These are phyloP conservation scores for Wickerhamomyces ciferrii DNA, from an alignment of 805 yeast species.

Conservation along the genomic window DNA sequence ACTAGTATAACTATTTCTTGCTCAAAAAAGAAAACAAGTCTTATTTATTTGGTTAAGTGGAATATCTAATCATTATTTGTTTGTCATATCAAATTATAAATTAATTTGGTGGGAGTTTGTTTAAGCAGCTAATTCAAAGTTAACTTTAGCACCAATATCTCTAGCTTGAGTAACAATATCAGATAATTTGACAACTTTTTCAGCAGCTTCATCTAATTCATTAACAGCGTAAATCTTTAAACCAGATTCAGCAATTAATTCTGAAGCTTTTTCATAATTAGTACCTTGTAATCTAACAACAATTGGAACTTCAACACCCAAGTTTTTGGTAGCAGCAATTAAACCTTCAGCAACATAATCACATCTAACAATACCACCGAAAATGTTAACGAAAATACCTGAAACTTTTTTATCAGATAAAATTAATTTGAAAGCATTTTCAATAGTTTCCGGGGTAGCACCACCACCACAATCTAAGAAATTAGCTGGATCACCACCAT, in stretches of 20 bases:
- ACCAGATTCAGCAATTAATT: constrained; percentile 82
- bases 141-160: constrained; percentile 42
- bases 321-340: constrained; percentile 89
- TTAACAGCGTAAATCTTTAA: constrained; percentile 86
- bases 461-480: constrained; percentile 99
- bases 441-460: constrained; percentile 97
- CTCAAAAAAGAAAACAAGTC: no score
- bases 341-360: constrained; percentile 98
- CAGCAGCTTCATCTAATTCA: constrained; percentile 96
- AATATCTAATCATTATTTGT: not conserved
- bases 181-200: constrained; percentile 81
- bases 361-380: constrained; percentile 99
- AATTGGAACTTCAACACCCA: constrained; percentile 88
- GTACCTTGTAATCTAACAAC: constrained; percentile 99
- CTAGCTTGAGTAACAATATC: constrained; percentile 41
- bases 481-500: constrained; percentile 99
- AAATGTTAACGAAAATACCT: constrained; percentile 96
- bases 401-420: constrained; percentile 83
- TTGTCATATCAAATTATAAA: not conserved
- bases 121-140: constrained; percentile 37
- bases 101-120: no score
- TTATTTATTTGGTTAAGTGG: not conserved
- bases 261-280: constrained; percentile 83
- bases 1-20: not conserved
- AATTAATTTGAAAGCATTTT: constrained; percentile 92